Conservation (phyloP, 2,329 filamentous ascomycete species). For the Penicillium psychrosexuale region DNA sequence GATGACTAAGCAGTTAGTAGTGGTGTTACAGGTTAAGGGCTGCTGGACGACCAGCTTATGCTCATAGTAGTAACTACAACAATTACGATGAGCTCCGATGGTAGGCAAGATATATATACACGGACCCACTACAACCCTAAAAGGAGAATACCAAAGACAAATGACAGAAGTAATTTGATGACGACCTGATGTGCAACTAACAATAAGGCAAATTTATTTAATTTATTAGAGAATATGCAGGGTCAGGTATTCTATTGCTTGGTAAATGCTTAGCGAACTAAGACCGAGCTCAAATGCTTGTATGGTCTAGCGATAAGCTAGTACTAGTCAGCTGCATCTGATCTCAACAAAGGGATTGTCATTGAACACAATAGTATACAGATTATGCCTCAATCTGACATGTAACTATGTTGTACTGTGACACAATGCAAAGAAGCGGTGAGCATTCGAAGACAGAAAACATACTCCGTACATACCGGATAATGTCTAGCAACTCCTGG, state of each 20-base stretch:
- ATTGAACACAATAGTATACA: not conserved
- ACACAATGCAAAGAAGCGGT: conserved; percentile 1
- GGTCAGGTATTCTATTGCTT: too few species aligned
- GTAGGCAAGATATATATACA: not conserved
- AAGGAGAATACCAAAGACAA: not conserved
- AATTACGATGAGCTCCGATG: too few species aligned
- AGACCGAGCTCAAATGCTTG: not conserved
- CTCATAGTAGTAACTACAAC: too few species aligned
- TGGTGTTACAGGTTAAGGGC: too few species aligned
- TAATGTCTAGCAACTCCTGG: too few species aligned
- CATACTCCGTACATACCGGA: too few species aligned
- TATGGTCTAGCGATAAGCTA: not conserved
- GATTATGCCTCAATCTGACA: not conserved
- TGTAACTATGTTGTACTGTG: not conserved
- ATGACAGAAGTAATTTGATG: not conserved
- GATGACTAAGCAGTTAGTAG: too few species aligned
- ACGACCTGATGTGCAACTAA: not conserved
- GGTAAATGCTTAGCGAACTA: not conserved
- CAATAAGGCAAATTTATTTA: not conserved
- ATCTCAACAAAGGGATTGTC: not conserved
- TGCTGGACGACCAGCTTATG: too few species aligned
- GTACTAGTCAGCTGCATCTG: not conserved
- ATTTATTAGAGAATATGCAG: not conserved
- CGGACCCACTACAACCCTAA: not conserved
- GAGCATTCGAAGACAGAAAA: not conserved